Percentiles rank a stretch among this genome's conserved stretches.
Evolutionary conservation across 768 basidiomycete species (phyloP).

Genomic region (Leucocoprinus birnbaumii): DNA sequence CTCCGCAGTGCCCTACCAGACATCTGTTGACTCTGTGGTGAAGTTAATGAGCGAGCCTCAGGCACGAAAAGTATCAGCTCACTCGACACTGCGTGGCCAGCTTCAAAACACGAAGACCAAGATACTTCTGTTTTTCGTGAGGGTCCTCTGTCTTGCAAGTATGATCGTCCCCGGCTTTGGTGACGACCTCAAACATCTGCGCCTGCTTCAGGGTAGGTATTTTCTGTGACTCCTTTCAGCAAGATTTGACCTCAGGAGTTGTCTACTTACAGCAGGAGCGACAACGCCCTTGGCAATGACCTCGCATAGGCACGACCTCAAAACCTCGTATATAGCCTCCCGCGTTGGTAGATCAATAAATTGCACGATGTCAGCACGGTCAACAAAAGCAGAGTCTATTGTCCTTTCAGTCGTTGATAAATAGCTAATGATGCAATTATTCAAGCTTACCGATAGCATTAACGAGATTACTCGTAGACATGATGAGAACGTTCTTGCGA

Average conservation of each 20-base stretch:
- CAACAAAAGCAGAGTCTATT: constrained; percentile 92
- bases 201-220: constrained; percentile 65
- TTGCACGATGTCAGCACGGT: constrained; percentile 95
- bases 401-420: not conserved
- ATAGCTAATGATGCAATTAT: not conserved
- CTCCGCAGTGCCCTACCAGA: constrained; percentile 91
- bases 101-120: constrained; percentile 55
- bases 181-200: constrained; percentile 49
- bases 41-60: not conserved
- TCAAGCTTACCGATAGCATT: constrained; percentile 78
- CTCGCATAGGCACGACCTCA: constrained; percentile 79
- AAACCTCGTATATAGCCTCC: constrained; percentile 91
- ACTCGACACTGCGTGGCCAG: constrained; percentile 84
- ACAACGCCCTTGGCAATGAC: constrained; percentile 76
- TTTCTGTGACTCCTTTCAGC: constrained; percentile 32
- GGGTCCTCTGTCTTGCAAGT: constrained; percentile 23
- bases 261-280: constrained; percentile 48
- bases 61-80: constrained; percentile 25
- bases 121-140: constrained; percentile 47
- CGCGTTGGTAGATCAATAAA: constrained; percentile 89
- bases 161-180: constrained; percentile 21
- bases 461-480: constrained; percentile 94
- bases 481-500: constrained; percentile 89
- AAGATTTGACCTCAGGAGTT: not conserved
- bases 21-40: constrained; percentile 66